phyloP scores from a whole-genome alignment of 768 basidiomycete species.

The Russula ochroleuca region DNA sequence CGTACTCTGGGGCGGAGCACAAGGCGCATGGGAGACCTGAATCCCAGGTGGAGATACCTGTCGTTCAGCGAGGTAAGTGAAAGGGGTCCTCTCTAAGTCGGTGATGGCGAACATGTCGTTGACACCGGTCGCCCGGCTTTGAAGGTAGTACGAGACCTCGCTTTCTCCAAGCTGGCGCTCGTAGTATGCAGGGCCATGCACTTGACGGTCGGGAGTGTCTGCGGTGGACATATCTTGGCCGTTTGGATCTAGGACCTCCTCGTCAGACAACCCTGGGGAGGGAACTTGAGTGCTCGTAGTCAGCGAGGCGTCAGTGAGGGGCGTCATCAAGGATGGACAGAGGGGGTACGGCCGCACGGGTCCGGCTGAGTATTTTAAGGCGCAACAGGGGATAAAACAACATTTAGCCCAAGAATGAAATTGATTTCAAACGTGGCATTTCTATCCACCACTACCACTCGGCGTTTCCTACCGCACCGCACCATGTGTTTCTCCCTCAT shows the following conservation, averaged over 20 bases:
- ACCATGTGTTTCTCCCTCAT: neutral
- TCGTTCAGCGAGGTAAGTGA: constrained; percentile 2
- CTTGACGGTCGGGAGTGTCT: neutral
- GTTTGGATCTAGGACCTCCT: neutral
- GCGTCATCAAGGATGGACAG: neutral
- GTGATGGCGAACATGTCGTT: constrained; percentile 70
- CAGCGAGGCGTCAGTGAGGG: neutral
- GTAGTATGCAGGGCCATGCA: constrained; percentile 20
- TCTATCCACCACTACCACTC: neutral
- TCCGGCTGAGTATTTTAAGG: constrained; percentile 13
- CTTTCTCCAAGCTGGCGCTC: constrained; percentile 67
- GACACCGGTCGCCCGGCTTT: constrained; percentile 71
- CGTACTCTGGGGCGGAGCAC: constrained; percentile 47
- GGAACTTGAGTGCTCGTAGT: constrained; percentile 1
- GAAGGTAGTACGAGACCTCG: constrained; percentile 76
- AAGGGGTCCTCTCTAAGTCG: neutral
- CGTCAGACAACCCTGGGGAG: constrained; percentile 18
- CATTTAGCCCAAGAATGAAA: neutral
- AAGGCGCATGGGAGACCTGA: constrained; percentile 45
- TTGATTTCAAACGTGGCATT: neutral
- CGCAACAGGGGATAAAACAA: neutral
- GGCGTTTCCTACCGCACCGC: neutral
- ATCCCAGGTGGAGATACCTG: constrained; percentile 79
- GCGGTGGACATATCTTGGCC: neutral
- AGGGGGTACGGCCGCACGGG: neutral